Percentiles rank a stretch among this genome's conserved stretches.
Conservation (phyloP, 768 basidiomycete species). For the Tylopilus balloui region DNA sequence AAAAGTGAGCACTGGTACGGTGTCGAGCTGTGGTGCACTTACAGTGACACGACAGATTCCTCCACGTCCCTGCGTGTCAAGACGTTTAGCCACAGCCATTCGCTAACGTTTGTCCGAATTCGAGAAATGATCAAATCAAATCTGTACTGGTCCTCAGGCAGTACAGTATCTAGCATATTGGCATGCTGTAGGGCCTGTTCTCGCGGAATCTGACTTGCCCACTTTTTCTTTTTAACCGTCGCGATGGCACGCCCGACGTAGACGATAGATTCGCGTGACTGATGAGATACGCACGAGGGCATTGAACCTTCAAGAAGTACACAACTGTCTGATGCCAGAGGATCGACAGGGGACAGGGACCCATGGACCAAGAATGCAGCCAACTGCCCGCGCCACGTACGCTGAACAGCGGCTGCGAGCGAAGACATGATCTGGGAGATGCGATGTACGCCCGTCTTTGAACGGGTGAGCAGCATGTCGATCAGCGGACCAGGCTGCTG, state of each 20-base stretch:
- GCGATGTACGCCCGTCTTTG: constrained; percentile 74
- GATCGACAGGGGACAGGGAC: constrained; percentile 54
- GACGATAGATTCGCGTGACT: constrained; percentile 74
- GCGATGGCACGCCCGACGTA: constrained; percentile 87
- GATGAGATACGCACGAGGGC: constrained; percentile 68
- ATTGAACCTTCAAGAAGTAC: constrained; percentile 59
- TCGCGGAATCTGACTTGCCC: constrained; percentile 73
- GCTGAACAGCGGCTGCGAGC: constrained; percentile 71
- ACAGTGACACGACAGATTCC: constrained; percentile 83
- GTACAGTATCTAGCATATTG: constrained; percentile 55
- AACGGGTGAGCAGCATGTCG: constrained; percentile 67
- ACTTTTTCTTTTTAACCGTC: constrained; percentile 74
- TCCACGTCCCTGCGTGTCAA: constrained; percentile 79
- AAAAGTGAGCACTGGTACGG: constrained; percentile 6
- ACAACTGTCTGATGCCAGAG: constrained; percentile 60
- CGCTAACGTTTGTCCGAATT: constrained; percentile 77
- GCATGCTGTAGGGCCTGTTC: constrained; percentile 63
- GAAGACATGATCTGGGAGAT: constrained; percentile 66
- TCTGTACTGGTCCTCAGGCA: constrained; percentile 70
- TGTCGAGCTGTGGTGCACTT: constrained; percentile 28
- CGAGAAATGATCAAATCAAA: constrained; percentile 73
- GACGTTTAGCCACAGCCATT: constrained; percentile 93
- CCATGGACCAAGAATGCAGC: constrained; percentile 80
- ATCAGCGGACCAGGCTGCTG: constrained; percentile 75
- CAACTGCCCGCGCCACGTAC: constrained; percentile 82